A percentile compares a stretch with the other conserved stretches of the same genome.
Evolutionary conservation across 345 rosid species (phyloP).

Genomic region (Mercurialis annua): DNA sequence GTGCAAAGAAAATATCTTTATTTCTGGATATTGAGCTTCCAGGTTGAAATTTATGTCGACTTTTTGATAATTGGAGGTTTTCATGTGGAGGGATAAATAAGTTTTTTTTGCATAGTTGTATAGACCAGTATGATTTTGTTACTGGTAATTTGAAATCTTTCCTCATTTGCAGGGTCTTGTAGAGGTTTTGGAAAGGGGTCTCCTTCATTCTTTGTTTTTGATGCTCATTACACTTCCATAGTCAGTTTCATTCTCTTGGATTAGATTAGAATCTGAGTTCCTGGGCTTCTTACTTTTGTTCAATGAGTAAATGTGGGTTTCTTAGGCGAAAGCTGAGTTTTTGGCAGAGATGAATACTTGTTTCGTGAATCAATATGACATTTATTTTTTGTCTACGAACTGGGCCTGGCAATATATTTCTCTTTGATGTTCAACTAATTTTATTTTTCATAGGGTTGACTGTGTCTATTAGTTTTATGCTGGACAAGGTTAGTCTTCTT

Average conservation of each 20-base stretch:
- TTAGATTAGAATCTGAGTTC: background rate
- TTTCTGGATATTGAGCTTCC: too few relatives aligned
- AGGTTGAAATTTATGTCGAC: too few relatives aligned
- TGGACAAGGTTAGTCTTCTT: too few relatives aligned
- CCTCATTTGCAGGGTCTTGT: background rate
- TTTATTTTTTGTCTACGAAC: background rate
- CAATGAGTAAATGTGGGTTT: background rate
- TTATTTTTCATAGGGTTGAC: background rate
- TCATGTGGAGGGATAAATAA: background rate
- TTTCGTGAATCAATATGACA: background rate
- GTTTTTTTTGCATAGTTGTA: background rate
- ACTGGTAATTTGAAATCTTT: background rate
- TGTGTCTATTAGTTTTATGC: background rate
- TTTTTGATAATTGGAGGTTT: background rate
- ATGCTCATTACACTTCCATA: background rate
- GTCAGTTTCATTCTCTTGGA: background rate
- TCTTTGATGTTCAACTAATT: background rate
- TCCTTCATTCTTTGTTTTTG: background rate
- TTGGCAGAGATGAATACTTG: background rate
- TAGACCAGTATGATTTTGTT: background rate
- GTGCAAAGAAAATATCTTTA: too few relatives aligned
- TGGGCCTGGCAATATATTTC: background rate
- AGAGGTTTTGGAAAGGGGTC: background rate
- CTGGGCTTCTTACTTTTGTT: background rate
- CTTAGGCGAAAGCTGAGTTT: background rate